These are phyloP conservation scores for Xylaria bambusicola DNA, from an alignment of 495 filamentous ascomycete species.

Conservation along the genomic window DNA sequence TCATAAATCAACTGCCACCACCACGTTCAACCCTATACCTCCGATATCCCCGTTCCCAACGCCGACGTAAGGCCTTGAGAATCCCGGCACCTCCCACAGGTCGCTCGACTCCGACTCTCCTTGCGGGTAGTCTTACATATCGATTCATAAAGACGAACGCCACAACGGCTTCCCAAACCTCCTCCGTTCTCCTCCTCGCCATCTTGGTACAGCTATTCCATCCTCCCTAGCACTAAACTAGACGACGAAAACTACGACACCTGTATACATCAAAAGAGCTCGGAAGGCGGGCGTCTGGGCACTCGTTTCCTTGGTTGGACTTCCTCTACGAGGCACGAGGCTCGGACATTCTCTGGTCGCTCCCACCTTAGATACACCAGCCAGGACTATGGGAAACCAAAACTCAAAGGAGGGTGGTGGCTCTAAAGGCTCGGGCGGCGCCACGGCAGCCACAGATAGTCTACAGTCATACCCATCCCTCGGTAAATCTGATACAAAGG, in stretches of 20 bases:
- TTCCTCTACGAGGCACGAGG: constrained; percentile 18
- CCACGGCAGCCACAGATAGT: constrained; percentile 35
- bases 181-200: constrained; percentile 47
- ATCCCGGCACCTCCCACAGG: background rate
- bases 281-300: constrained; percentile 47
- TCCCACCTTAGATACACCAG: constrained; percentile 15
- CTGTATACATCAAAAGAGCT: constrained; percentile 38
- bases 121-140: constrained; percentile 11
- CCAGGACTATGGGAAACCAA: constrained; percentile 80
- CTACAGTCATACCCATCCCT: constrained; percentile 88
- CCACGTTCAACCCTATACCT: constrained; percentile 2
- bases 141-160: constrained; percentile 40
- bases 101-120: background rate
- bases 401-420: constrained; percentile 72
- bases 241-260: constrained; percentile 17
- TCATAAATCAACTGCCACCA: constrained; percentile 14
- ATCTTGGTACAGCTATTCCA: constrained; percentile 51
- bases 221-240: constrained; percentile 43
- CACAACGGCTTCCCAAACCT: constrained; percentile 45
- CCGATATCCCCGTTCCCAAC: constrained; percentile 20
- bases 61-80: constrained; percentile 3
- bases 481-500: constrained; percentile 90
- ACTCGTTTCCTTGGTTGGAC: constrained; percentile 21
- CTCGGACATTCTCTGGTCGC: constrained; percentile 10
- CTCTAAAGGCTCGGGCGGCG: constrained; percentile 40